phyloP scores from a whole-genome alignment of 2,329 filamentous ascomycete genomes.

The Xylaria hypoxylon region DNA sequence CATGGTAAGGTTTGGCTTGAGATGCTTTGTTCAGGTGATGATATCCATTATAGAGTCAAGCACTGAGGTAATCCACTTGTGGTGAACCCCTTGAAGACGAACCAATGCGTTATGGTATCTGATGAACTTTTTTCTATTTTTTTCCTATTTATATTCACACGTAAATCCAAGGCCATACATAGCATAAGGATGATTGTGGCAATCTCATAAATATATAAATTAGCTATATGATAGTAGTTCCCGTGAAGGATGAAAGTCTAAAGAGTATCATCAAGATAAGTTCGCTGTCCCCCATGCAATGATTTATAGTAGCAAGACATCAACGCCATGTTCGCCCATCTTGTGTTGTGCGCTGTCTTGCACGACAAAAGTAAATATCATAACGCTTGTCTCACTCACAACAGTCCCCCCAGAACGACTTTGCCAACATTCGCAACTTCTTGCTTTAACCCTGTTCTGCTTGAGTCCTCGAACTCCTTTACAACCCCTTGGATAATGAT shows the following conservation, averaged over 20 bases:
- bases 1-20: slow-evolving; percentile 35
- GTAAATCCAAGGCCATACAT: no score
- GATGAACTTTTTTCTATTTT: slow-evolving; percentile 52
- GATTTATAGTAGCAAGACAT: background rate
- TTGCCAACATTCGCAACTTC: slow-evolving; percentile 89
- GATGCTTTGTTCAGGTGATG: slow-evolving; percentile 77
- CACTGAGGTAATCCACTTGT: slow-evolving; percentile 75
- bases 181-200: background rate
- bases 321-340: background rate
- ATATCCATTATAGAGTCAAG: slow-evolving; percentile 99
- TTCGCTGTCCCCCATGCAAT: slow-evolving; percentile 4
- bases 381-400: slow-evolving; percentile 63
- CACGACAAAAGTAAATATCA: slow-evolving; percentile 19
- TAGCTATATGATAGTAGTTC: slow-evolving; percentile 25
- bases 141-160: background rate
- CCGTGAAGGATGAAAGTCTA: slow-evolving; percentile 31
- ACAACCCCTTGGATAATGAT: slow-evolving; percentile 88
- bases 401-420: slow-evolving; percentile 87
- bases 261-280: background rate
- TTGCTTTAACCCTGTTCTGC: slow-evolving; percentile 77
- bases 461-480: slow-evolving; percentile 92
- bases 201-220: background rate
- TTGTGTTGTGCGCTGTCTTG: background rate
- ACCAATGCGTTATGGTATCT: slow-evolving; percentile 63
- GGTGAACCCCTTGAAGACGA: slow-evolving; percentile 60